phyloP scores from a whole-genome alignment of 768 basidiomycete species.

The Tubosaeta sp. region DNA sequence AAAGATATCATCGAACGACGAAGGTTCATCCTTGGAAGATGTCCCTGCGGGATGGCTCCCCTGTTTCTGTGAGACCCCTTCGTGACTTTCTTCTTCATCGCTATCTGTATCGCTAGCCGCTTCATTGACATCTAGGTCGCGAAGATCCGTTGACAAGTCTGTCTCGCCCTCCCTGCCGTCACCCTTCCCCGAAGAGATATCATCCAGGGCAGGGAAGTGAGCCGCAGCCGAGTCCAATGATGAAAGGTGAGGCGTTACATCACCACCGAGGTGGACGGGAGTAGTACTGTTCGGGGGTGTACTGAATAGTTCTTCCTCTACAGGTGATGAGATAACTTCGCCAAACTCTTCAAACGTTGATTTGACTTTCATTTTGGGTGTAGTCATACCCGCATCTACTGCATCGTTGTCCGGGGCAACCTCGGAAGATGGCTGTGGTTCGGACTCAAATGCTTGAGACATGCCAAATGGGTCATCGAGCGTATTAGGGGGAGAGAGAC shows the following conservation, averaged over 20 bases:
- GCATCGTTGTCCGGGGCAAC: conserved; percentile 18
- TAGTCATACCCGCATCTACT: conserved; percentile 17
- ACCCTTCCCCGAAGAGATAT: conserved; percentile 18
- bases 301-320: conserved; percentile 52
- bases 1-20: conserved; percentile 58
- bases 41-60: conserved; percentile 18
- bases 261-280: conserved; percentile 14
- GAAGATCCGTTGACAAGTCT: conserved; percentile 48
- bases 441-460: conserved; percentile 24
- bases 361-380: conserved; percentile 18
- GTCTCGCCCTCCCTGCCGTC: conserved; percentile 40
- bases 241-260: conserved; percentile 12
- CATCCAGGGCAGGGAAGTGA: conserved; percentile 39
- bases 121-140: conserved; percentile 56
- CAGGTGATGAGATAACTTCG: conserved; percentile 26
- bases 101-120: conserved; percentile 54
- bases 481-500: conserved; percentile 6
- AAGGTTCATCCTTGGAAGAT: conserved; percentile 9
- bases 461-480: conserved; percentile 56
- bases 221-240: conserved; percentile 25
- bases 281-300: conserved; percentile 52
- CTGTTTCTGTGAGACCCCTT: conserved; percentile 16
- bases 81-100: conserved; percentile 37
- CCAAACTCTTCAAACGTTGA: conserved; percentile 11
- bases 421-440: conserved; percentile 10